Evolutionary conservation across 805 yeast genomes (phyloP).

Genomic region (Candida khao-thaluensis): DNA sequence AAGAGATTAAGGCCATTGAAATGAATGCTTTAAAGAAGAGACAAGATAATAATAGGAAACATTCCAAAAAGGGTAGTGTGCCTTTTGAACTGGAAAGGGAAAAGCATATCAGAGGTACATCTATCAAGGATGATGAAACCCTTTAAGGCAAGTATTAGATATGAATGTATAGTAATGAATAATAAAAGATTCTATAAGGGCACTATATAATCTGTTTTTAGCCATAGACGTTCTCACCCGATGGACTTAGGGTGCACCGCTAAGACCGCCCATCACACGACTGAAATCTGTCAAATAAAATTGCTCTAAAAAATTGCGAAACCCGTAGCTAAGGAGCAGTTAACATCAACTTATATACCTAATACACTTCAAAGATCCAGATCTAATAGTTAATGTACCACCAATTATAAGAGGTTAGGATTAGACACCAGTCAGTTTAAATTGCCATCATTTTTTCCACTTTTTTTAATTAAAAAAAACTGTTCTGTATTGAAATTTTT

Average conservation of each 20-base stretch:
- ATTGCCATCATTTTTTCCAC: not conserved
- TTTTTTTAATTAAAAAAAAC: slow-evolving; percentile 1
- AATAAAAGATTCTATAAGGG: no score
- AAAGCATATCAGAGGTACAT: slow-evolving; percentile 83
- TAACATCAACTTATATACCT: not conserved
- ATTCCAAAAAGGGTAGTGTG: slow-evolving; percentile 61
- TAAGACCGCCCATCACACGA: slow-evolving; percentile 10
- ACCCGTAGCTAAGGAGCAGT: slow-evolving; percentile 1
- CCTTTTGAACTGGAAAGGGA: slow-evolving; percentile 71
- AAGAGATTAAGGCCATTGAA: slow-evolving; percentile 79
- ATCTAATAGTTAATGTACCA: slow-evolving; percentile 2
- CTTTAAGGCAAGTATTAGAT: no score
- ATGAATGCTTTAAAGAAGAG: slow-evolving; percentile 70
- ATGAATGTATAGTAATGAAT: no score
- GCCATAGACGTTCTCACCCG: no score
- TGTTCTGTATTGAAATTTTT: not conserved
- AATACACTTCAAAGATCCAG: not conserved
- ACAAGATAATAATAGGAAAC: slow-evolving; percentile 79
- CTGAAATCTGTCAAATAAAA: slow-evolving; percentile 11
- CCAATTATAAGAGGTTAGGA: not conserved
- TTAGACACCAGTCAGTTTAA: not conserved
- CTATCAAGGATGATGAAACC: slow-evolving; percentile 48
- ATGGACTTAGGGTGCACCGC: no score
- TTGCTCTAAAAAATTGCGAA: slow-evolving; percentile 10
- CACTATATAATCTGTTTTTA: no score